phyloP scores from a whole-genome alignment of 176 grass and related monocot species.

The Oropetium thomaeum region DNA sequence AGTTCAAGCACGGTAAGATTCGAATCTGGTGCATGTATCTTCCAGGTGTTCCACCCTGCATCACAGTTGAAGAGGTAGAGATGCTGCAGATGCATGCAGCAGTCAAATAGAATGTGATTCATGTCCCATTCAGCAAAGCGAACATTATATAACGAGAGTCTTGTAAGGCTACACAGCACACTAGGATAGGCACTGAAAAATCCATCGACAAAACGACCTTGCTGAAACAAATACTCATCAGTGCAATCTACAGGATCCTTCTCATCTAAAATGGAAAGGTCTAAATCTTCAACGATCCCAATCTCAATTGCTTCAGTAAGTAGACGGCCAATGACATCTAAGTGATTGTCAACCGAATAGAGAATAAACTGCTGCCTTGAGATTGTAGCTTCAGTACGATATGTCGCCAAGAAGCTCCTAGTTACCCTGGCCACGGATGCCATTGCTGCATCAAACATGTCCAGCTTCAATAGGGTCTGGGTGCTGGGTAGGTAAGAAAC shows the following conservation, averaged over 20 bases:
- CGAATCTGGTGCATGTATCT: slow-evolving; percentile 18
- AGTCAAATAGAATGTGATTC: slow-evolving; percentile 18
- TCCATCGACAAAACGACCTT: background rate
- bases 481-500: background rate
- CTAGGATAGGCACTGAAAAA: slow-evolving; percentile 11
- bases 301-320: background rate
- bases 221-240: background rate
- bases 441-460: slow-evolving; percentile 18
- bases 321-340: background rate
- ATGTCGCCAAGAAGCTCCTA: background rate
- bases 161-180: slow-evolving; percentile 11
- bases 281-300: background rate
- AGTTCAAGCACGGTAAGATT: slow-evolving; percentile 11
- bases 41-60: background rate
- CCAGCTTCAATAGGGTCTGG: background rate
- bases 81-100: slow-evolving; percentile 1
- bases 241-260: background rate
- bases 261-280: slow-evolving; percentile 5
- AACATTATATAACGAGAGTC: background rate
- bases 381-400: background rate
- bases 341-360: background rate
- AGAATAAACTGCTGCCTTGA: background rate
- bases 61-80: background rate
- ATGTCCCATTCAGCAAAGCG: background rate
- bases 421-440: slow-evolving; percentile 7